Conservation (phyloP, 768 basidiomycete species). For the Collybiopsis confluens region DNA sequence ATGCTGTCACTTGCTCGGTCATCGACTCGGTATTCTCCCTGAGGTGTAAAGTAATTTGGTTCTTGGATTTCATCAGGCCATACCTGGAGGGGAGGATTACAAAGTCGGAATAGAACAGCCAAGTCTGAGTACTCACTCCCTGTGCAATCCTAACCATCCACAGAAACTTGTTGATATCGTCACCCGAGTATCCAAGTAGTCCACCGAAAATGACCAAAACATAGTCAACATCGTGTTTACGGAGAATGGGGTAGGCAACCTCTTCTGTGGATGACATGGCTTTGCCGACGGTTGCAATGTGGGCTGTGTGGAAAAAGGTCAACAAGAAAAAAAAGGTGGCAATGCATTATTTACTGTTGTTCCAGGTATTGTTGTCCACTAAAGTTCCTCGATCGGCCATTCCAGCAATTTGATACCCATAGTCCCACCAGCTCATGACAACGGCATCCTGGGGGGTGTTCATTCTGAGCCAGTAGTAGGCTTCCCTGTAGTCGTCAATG, state of each 20-base stretch:
- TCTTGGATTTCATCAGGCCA: constrained; percentile 99
- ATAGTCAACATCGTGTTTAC: constrained; percentile 97
- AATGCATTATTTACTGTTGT: constrained; percentile 73
- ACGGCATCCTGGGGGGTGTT: constrained; percentile 92
- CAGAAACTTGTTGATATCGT: constrained; percentile 99
- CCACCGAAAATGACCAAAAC: constrained; percentile 97
- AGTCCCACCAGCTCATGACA: constrained; percentile 99
- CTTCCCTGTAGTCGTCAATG: constrained; percentile 99
- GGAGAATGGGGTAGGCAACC: constrained; percentile 92
- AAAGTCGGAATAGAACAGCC: too few relatives aligned
- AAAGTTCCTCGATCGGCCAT: constrained; percentile 96
- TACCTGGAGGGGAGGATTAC: constrained; percentile 37
- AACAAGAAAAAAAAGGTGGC: not conserved
- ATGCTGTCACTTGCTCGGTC: constrained; percentile 80
- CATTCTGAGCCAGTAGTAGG: constrained; percentile 97
- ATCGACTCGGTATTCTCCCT: constrained; percentile 93
- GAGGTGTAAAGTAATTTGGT: constrained; percentile 85
- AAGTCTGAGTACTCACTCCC: constrained; percentile 44
- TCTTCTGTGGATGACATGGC: constrained; percentile 96
- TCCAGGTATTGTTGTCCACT: constrained; percentile 99
- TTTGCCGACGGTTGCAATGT: constrained; percentile 98
- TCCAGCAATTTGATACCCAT: constrained; percentile 98
- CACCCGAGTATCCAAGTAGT: constrained; percentile 93
- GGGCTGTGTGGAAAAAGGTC: constrained; percentile 46
- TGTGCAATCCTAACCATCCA: constrained; percentile 98